Percentiles rank a stretch among this genome's conserved stretches.
These are phyloP conservation scores for Amanita polypyramis DNA, from an alignment of 768 basidiomycete genomes.

Conservation along the genomic window DNA sequence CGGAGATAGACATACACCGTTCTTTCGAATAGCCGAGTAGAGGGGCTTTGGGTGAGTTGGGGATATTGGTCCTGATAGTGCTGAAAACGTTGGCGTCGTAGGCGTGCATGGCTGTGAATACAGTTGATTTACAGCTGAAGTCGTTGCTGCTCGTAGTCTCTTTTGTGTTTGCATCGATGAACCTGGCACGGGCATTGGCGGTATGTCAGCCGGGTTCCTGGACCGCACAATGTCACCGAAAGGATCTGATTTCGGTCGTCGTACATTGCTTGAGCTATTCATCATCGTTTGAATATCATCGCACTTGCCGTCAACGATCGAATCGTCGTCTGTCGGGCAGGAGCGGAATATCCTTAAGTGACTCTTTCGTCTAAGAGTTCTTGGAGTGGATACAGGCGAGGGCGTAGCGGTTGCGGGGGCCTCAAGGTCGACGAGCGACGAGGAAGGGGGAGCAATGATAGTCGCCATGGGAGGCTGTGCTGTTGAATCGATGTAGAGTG, in stretches of 20 bases:
- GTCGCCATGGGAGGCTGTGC: not conserved
- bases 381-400: not conserved
- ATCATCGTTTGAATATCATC: not conserved
- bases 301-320: not conserved
- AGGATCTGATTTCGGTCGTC: constrained; percentile 3
- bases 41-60: not conserved
- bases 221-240: not conserved
- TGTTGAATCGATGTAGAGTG: constrained; percentile 2
- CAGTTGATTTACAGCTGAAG: not conserved
- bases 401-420: not conserved
- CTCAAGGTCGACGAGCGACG: not conserved
- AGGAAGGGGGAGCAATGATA: not conserved
- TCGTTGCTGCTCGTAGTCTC: not conserved
- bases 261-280: not conserved
- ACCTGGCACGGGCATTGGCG: not conserved
- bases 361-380: not conserved
- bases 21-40: constrained; percentile 4
- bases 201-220: not conserved
- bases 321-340: not conserved
- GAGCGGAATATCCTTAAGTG: not conserved
- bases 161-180: not conserved
- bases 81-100: not conserved
- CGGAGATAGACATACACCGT: constrained; percentile 2
- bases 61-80: not conserved
- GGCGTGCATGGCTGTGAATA: not conserved